Evolutionary conservation across 371 early-diverging fungal species (phyloP).

Genomic region (Mortierella sp.): DNA sequence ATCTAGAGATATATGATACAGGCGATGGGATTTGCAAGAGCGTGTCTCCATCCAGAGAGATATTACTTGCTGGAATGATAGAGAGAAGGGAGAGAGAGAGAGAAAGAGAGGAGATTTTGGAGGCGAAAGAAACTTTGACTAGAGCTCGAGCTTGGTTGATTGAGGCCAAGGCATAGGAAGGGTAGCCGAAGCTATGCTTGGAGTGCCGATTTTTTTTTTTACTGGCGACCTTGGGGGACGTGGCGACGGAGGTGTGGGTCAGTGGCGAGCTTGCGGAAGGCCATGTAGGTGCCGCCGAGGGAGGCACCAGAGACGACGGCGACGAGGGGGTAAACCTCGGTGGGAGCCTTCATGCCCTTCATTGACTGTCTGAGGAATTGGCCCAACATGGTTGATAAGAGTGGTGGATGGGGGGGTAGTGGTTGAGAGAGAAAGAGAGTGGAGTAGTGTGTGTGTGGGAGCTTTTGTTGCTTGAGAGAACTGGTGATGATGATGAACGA

Average conservation of each 20-base stretch:
- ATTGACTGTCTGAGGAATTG: conserved; percentile 30
- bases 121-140: background rate
- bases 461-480: conserved; percentile 2
- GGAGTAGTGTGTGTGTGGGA: conserved; percentile 9
- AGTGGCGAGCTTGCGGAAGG: conserved; percentile 46
- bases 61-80: background rate
- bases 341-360: conserved; percentile 48
- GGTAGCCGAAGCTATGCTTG: conserved; percentile 8
- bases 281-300: conserved; percentile 51
- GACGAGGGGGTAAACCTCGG: conserved; percentile 48
- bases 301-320: conserved; percentile 48
- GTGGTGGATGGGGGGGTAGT: conserved; percentile 3
- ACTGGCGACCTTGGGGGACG: conserved; percentile 18
- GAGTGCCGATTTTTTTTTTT: too few species aligned
- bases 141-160: background rate
- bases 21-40: too few species aligned
- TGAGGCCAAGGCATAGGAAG: background rate
- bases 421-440: background rate
- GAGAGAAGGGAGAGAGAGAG: background rate
- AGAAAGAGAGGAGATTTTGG: background rate
- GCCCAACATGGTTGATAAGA: conserved; percentile 33
- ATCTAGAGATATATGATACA: too few species aligned
- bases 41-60: too few species aligned
- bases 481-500: background rate
- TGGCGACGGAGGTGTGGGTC: conserved; percentile 44